Base-by-base conservation (phyloP, 202 grass and related monocot genomes). In the Panicum hallii region DNA sequence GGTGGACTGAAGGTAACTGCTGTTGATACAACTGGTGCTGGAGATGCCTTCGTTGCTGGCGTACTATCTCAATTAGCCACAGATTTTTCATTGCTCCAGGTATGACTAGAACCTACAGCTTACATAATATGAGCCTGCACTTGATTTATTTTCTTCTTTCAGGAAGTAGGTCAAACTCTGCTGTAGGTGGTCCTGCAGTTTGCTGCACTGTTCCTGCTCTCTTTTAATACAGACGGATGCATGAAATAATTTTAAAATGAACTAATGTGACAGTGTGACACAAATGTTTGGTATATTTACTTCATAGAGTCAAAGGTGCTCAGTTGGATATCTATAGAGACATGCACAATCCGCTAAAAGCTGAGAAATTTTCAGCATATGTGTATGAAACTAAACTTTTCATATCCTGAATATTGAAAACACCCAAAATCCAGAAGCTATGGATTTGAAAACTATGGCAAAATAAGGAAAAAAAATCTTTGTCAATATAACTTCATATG, bases 1-100 rank as follows among this genome's bases (percentile, higher is more conserved):
- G 56, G 88, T 79, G 97, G 93, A 88, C 64, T 94, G 36, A 96
- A 89, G 69, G 93, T 96, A 57, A 72, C 77, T 46, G 88, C 90
- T 80, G 90, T 99, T 42, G 97, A 99, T 66, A 87, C 97, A 74
- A 99, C 97, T 83, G 97, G 97, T 81, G 97, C 97, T 92, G 97
- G 97, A 67, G 97, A 99, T 96, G 91, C 93, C 44, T 99, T 99
- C 75, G 91, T 94, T 75, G 93, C 97, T 80, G 97, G 97, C 82
- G 66, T 99, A 63, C 87, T 96, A 76, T 94, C 88, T 45, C 79
- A 94, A 74, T 79, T 99, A 79, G 91, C 82, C 13, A 70, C 54
- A 20, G 90, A 96, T 88, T 79, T 86, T 77, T 92, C 93, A 74
- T 70, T 99, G 50, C 86, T 99, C 64, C 87, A 94, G 93, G 97